Base-by-base conservation (phyloP, 2,329 filamentous ascomycete genomes). In the Botrytis porri region DNA sequence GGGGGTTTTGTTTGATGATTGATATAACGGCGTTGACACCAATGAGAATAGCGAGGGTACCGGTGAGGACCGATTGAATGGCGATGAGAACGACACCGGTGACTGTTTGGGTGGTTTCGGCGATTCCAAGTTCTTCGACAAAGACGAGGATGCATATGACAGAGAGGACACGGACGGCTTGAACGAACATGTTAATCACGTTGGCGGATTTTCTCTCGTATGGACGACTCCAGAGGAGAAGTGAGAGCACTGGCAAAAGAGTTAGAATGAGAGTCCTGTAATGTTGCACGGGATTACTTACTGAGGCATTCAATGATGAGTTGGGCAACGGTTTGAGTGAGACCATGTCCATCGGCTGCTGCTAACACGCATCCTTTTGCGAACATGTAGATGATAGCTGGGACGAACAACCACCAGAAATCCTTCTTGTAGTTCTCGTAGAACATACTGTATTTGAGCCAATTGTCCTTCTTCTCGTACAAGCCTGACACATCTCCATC, bases 321-420 rank as follows among this genome's bases (percentile, higher is more conserved):
- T 82, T 97, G 93, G 4, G 91, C 91, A 74, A 90, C 87, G 16
- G 92, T 91, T 84, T 99, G 96, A 9, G 88, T 84, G 82, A 97
- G 88, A 66, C 95, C 96, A 80, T 97, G 90, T 20, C 94, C 94
- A 80, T 98, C 92, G 61, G 89, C 93, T 43, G 89, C 93, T 22
- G 95, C 95, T 76, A 98, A 90, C 73, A 95, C 89, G 75, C 90
- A 92, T 71, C 95, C 95, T 84, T 96, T 96, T 80, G 90, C 91
- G 80, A 98, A 94, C 85, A 95, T 92, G 85, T 98, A 98, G 76
- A 94, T 75, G 79, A 98, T 97, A 75, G 88, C 86, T 0, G 96
- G 96, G 22, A 98, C 87, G 81, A 99, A 98, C 37, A 98, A 84
- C 95, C 95, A 98, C 96, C 96, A 99, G 85, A 95, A 97, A 78